Evolutionary conservation across 768 basidiomycete species (phyloP), one percentile per base, ranked within the genome.

Genomic region (Collybiopsis luxurians): DNA sequence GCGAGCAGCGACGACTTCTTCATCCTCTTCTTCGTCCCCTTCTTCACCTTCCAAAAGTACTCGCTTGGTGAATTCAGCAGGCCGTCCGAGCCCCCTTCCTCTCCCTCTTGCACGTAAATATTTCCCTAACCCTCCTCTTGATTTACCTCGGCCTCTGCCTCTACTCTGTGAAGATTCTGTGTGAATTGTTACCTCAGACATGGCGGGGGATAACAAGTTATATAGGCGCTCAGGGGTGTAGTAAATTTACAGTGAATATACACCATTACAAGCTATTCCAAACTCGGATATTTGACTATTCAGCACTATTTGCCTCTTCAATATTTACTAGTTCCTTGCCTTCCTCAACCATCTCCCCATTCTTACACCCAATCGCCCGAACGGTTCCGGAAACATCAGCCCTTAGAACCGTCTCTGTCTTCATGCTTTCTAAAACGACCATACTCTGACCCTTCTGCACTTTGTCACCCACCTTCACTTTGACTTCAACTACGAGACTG

Each of bases 341-440:
- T 66, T 96, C 93, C 61, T 91, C 89, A 0, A 96, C 93, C 85
- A 95, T 92, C 70, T 95, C 90, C 2, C 95, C 95, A 64, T 89
- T 88, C 69, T 75, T 80, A 66, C 91, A 95, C 13, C 82, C 83
- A 13, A 96, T 82, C 44, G 80, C 75, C 63, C 77, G 84, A 7
- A 96, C 86, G 4, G 85, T 73, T 3, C 93, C 95, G 36, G 80
- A 74, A 7, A 74, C 75, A 58, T 85, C 80, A 13, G 92, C 85
- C 53, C 92, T 78, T 60, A 97, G 69, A 40, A 92, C 89, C 38
- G 90, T 95, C 73, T 96, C 94, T 61, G 94, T 97, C 83, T 98
- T 98, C 95, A 97, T 98, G 66, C 94, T 96, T 74, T 96, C 95
- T 66, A 96, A 72, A 4, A 95, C 84, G 28, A 94, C 85, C 9